Conservation (phyloP, 352 stramenopile genomes). For the Pythium diclinum region DNA sequence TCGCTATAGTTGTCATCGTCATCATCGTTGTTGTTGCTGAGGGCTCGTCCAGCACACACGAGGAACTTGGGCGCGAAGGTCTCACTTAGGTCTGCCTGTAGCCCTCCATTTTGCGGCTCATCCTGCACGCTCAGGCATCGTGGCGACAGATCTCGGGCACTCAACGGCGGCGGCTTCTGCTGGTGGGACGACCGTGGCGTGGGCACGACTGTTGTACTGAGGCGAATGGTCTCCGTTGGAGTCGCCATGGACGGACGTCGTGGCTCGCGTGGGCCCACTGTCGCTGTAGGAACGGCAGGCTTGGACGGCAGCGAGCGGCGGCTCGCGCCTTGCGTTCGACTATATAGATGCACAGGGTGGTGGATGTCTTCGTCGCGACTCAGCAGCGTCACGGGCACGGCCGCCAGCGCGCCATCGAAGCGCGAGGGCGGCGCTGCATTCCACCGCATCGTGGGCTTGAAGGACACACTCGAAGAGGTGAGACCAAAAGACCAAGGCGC, state of each 20-base stretch:
- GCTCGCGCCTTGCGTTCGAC: neutral
- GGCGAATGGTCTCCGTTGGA: conserved; percentile 13
- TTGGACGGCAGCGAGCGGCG: conserved; percentile 7
- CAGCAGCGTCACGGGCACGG: conserved; percentile 22
- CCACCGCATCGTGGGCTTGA: conserved; percentile 15
- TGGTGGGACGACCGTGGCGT: neutral
- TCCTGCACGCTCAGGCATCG: neutral
- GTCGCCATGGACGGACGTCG: neutral
- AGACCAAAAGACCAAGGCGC: too few species aligned
- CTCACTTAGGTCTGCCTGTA: too few species aligned
- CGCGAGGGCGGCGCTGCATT: conserved; percentile 4
- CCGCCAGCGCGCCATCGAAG: conserved; percentile 20
- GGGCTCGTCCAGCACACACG: conserved; percentile 13
- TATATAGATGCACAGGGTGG: conserved; percentile 5
- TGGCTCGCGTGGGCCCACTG: neutral
- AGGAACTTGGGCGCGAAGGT: conserved; percentile 11
- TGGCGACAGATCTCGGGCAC: neutral
- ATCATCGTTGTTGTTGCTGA: conserved; percentile 17
- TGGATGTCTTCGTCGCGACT: conserved; percentile 25
- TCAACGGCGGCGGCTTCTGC: neutral
- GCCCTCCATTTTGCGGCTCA: neutral
- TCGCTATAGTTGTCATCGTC: conserved; percentile 1
- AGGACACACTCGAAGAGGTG: neutral
- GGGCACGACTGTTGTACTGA: conserved; percentile 9
- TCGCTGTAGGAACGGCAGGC: neutral